Percentiles rank a stretch among this genome's conserved stretches.
These are phyloP conservation scores for Barnettozyma vustinii DNA, from an alignment of 805 yeast genomes.

Conservation along the genomic window DNA sequence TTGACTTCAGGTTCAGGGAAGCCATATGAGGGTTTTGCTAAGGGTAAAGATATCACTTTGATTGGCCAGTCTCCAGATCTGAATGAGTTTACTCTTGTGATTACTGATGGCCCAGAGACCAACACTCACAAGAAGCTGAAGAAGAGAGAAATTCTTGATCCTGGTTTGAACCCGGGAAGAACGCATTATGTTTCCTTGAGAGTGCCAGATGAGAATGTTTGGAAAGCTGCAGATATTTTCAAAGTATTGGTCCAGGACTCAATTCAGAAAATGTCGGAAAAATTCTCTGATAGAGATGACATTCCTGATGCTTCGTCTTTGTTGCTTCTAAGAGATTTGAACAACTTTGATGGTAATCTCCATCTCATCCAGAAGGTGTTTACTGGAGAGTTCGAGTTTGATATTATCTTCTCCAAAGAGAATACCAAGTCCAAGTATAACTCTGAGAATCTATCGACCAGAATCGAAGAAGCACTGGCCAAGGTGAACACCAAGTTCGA, in stretches of 20 bases:
- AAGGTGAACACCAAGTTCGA: conserved; percentile 50
- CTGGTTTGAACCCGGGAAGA: conserved; percentile 49
- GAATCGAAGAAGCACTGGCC: conserved; percentile 16
- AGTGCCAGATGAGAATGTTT: conserved; percentile 65
- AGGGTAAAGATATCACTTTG: conserved; percentile 35
- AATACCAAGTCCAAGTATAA: conserved; percentile 36
- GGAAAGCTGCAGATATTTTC: conserved; percentile 78
- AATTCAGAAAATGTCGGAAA: conserved; percentile 38
- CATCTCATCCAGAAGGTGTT: conserved; percentile 77
- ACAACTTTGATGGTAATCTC: conserved; percentile 63
- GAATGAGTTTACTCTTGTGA: conserved; percentile 54
- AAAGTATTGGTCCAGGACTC: conserved; percentile 66
- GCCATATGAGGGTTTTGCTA: conserved; percentile 22
- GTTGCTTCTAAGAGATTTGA: conserved; percentile 52
- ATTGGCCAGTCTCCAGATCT: conserved; percentile 57
- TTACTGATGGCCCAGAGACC: conserved; percentile 50
- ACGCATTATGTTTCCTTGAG: conserved; percentile 63
- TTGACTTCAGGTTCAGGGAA: conserved; percentile 35
- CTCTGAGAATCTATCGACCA: conserved; percentile 21
- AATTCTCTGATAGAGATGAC: conserved; percentile 18
- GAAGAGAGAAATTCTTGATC: conserved; percentile 27
- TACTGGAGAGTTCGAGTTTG: conserved; percentile 71
- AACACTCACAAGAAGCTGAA: conserved; percentile 37
- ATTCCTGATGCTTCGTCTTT: conserved; percentile 36
- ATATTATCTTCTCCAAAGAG: conserved; percentile 52